Conservation (phyloP, 306 rosid genomes). For the Trifolium subterraneum region DNA sequence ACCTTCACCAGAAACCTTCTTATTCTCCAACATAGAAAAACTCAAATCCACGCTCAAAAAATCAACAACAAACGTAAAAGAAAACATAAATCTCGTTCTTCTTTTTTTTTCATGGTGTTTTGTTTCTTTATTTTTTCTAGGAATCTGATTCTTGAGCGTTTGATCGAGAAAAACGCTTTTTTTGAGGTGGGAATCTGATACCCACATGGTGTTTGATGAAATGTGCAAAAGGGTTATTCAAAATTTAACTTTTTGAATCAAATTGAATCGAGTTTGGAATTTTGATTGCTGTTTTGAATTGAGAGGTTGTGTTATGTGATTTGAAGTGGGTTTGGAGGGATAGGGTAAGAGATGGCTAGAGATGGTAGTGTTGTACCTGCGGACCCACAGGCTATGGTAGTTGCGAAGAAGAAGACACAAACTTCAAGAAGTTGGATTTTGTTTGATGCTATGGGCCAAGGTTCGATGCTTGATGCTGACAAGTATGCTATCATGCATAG, state of each 20-base stretch:
- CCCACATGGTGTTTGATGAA: conserved; percentile 40
- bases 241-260: not conserved
- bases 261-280: conserved; percentile 19
- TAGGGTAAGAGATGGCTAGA: conserved; percentile 69
- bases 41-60: not conserved
- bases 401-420: conserved; percentile 77
- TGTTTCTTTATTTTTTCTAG: not conserved
- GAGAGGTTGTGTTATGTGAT: conserved; percentile 39
- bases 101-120: not conserved
- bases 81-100: not conserved
- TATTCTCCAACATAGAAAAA: not conserved
- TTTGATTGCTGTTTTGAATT: no score
- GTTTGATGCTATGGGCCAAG: conserved; percentile 65
- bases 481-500: conserved; percentile 89
- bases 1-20: not conserved
- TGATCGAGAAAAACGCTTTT: not conserved
- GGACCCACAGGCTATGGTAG: conserved; percentile 63
- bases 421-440: conserved; percentile 83
- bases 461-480: conserved; percentile 75
- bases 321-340: conserved; percentile 10
- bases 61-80: not conserved
- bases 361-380: conserved; percentile 77
- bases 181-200: conserved; percentile 13
- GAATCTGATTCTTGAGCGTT: conserved; percentile 39
- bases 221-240: conserved; percentile 19